Evolutionary conservation across 2,329 filamentous ascomycete genomes (phyloP).

Genomic region (Sporothrix pseudoabietina): DNA sequence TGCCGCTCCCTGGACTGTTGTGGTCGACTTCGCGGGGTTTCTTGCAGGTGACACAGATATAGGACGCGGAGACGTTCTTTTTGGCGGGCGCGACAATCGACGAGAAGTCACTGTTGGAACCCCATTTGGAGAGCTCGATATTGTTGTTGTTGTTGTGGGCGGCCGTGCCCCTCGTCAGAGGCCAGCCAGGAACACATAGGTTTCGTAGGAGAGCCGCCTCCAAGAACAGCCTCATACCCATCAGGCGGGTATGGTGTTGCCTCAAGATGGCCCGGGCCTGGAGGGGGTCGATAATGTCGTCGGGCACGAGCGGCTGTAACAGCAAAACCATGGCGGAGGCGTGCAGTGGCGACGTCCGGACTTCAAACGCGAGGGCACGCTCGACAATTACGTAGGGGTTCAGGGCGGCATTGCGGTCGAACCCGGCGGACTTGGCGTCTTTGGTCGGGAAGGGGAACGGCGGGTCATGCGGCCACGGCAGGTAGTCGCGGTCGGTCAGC

Average conservation of each 20-base stretch:
- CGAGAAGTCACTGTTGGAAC: conserved; percentile 43
- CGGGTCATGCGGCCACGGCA: conserved; percentile 61
- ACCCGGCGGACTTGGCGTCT: conserved; percentile 28
- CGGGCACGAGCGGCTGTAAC: conserved; percentile 59
- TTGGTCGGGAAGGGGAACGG: conserved; percentile 53
- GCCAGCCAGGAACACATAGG: conserved; percentile 61
- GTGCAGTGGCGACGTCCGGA: conserved; percentile 58
- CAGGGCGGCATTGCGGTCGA: conserved; percentile 45
- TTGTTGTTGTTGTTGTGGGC: not conserved
- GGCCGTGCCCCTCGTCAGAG: conserved; percentile 34
- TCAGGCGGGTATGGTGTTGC: conserved; percentile 63
- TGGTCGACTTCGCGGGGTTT: conserved; percentile 59
- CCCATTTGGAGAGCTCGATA: conserved; percentile 54
- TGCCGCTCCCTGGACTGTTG: conserved; percentile 43
- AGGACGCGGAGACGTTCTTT: conserved; percentile 56
- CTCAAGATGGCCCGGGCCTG: conserved; percentile 60
- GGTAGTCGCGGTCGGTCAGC: conserved; percentile 60
- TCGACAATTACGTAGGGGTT: conserved; percentile 58
- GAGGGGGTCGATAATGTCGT: conserved; percentile 56
- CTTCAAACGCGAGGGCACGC: conserved; percentile 59
- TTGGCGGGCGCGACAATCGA: conserved; percentile 58
- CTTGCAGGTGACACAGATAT: conserved; percentile 58
- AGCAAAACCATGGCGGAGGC: conserved; percentile 64
- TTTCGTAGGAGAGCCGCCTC: conserved; percentile 65
- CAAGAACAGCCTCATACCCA: conserved; percentile 60